Conservation (phyloP, 2,329 filamentous ascomycete species). For the Thelonectria discophora region DNA sequence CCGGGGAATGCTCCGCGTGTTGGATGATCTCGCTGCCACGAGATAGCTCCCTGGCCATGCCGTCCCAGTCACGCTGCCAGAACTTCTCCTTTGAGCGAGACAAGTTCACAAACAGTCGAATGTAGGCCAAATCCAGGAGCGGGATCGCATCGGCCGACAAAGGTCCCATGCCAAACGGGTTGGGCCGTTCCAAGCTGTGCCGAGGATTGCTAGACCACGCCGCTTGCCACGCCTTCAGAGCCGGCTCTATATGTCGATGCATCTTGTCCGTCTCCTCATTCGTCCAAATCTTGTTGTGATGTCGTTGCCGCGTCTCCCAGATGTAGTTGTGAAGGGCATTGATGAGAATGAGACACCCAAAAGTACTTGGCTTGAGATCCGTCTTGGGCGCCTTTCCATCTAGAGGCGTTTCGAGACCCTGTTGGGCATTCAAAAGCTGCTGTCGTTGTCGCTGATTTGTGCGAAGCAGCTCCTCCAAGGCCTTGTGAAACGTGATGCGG, state of each 20-base stretch:
- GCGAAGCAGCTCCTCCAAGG: conserved; percentile 81
- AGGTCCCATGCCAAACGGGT: conserved; percentile 82
- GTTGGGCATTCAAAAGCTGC: conserved; percentile 45
- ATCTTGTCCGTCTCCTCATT: conserved; percentile 93
- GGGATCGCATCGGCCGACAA: conserved; percentile 92
- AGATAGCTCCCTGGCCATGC: conserved; percentile 87
- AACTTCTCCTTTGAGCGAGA: conserved; percentile 91
- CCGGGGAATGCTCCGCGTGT: conserved; percentile 71
- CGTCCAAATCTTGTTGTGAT: conserved; percentile 89
- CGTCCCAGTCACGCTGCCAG: conserved; percentile 93
- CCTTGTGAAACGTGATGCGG: conserved; percentile 80
- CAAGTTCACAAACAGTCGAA: conserved; percentile 92
- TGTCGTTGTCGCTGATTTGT: conserved; percentile 73
- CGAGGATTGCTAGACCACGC: conserved; percentile 89
- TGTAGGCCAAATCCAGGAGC: conserved; percentile 88
- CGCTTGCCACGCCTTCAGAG: conserved; percentile 91
- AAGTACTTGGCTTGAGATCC: conserved; percentile 84
- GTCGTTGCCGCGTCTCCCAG: conserved; percentile 93
- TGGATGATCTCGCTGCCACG: conserved; percentile 79
- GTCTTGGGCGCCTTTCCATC: conserved; percentile 57
- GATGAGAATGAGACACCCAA: conserved; percentile 90
- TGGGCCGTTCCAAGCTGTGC: conserved; percentile 84
- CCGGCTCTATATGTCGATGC: conserved; percentile 94
- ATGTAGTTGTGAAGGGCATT: conserved; percentile 98
- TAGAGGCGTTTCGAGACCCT: conserved; percentile 25